Evolutionary conservation across 441 rosid species (phyloP).

Genomic region (Geranium incanum): DNA sequence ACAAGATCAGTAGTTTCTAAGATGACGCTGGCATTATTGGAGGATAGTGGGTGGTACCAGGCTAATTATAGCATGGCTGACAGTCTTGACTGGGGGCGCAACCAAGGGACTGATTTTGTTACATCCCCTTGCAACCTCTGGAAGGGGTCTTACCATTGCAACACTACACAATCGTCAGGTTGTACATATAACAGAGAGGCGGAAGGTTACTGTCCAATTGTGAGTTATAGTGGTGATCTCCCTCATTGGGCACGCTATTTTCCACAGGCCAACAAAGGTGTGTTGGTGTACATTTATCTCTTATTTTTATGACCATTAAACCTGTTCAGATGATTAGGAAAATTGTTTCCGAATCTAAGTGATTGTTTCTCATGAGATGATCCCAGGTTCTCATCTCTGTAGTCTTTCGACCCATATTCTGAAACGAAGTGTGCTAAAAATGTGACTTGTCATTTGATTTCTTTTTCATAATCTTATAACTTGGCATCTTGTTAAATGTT

Average conservation of each 20-base stretch:
- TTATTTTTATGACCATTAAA: neutral
- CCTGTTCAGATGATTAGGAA: neutral
- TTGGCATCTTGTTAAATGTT: neutral
- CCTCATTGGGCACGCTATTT: slow-evolving; percentile 98
- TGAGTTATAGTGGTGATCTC: slow-evolving; percentile 85
- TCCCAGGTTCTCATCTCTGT: too few species aligned
- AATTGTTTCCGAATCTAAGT: neutral
- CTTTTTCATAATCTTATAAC: neutral
- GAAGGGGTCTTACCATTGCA: slow-evolving; percentile 95
- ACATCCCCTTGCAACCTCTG: slow-evolving; percentile 89
- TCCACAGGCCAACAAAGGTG: slow-evolving; percentile 90
- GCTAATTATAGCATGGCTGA: slow-evolving; percentile 98
- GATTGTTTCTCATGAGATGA: too few species aligned
- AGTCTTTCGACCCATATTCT: neutral
- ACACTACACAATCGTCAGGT: slow-evolving; percentile 83
- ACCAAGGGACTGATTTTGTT: slow-evolving; percentile 90
- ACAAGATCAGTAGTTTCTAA: slow-evolving; percentile 95
- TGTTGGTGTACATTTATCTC: slow-evolving; percentile 5
- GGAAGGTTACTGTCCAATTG: slow-evolving; percentile 96
- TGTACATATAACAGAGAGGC: slow-evolving; percentile 99
- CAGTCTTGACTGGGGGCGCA: slow-evolving; percentile 92
- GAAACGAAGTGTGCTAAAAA: neutral
- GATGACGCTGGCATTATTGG: slow-evolving; percentile 91
- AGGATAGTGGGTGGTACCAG: slow-evolving; percentile 99
- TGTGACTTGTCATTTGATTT: too few species aligned